Evolutionary conservation across 306 rosid genomes (phyloP).

Genomic region (Casuarina cunninghamiana): DNA sequence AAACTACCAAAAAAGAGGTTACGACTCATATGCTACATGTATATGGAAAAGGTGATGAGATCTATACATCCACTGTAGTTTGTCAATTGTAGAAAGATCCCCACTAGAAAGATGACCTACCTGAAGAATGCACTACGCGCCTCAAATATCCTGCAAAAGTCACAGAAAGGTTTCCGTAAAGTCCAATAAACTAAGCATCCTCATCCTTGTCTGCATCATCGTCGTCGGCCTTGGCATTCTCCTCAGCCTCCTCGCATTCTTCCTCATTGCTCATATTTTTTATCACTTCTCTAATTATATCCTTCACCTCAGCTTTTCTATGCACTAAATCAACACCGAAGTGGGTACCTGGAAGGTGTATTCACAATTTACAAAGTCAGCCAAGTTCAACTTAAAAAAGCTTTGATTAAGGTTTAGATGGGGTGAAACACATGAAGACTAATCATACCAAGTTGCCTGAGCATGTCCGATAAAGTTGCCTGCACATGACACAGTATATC

Average conservation of each 20-base stretch:
- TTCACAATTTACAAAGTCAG: constrained; percentile 25
- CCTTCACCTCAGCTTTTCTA: constrained; percentile 95
- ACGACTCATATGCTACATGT: constrained; percentile 68
- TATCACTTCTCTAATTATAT: constrained; percentile 92
- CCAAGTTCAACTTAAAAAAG: constrained; percentile 12
- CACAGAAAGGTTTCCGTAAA: constrained; percentile 28
- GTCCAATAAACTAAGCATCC: constrained; percentile 29
- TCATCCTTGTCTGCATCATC: constrained; percentile 43
- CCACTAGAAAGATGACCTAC: constrained; percentile 36
- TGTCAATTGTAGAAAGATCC: constrained; percentile 37
- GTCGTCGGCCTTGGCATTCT: constrained; percentile 45
- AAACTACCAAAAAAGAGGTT: constrained; percentile 39
- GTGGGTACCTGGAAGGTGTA: constrained; percentile 67
- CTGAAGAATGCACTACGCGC: constrained; percentile 29
- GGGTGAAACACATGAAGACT: background rate
- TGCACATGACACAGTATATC: constrained; percentile 41
- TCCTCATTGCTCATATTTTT: constrained; percentile 90
- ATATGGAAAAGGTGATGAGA: constrained; percentile 31
- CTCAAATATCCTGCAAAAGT: constrained; percentile 36
- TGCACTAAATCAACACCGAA: constrained; percentile 93
- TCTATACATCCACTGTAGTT: constrained; percentile 46
- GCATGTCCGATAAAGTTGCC: constrained; percentile 97
- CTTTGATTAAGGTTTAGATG: background rate
- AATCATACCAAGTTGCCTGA: constrained; percentile 86
- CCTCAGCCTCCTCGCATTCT: constrained; percentile 61